Evolutionary conservation across 352 stramenopile genomes (phyloP).

Genomic region (Globisporangium radiosum): DNA sequence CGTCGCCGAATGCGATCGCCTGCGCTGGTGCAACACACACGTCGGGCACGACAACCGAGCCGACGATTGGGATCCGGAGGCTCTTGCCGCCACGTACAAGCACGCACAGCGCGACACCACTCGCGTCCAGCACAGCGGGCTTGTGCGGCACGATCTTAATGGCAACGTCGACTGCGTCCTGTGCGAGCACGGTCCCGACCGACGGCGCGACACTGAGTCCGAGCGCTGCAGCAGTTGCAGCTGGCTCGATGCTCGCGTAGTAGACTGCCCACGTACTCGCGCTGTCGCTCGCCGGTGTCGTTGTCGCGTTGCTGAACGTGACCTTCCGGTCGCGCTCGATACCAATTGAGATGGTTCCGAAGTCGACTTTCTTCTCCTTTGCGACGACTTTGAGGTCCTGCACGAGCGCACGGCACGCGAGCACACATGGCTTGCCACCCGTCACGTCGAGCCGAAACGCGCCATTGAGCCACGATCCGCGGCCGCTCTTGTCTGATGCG

Average conservation of each 20-base stretch:
- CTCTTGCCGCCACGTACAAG: conserved; percentile 71
- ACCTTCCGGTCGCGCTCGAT: conserved; percentile 57
- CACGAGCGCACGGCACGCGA: conserved; percentile 48
- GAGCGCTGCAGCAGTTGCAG: conserved; percentile 21
- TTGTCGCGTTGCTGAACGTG: conserved; percentile 28
- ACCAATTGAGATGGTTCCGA: conserved; percentile 76
- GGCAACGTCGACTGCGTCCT: conserved; percentile 47
- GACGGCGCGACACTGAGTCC: conserved; percentile 38
- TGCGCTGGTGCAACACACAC: conserved; percentile 44
- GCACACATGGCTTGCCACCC: conserved; percentile 33
- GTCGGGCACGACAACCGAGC: conserved; percentile 72
- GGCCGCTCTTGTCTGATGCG: neutral
- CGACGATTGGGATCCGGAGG: conserved; percentile 54
- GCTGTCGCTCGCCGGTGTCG: neutral
- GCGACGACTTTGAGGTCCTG: conserved; percentile 42
- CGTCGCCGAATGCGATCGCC: conserved; percentile 66
- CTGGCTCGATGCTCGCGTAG: conserved; percentile 56
- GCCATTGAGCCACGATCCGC: conserved; percentile 24
- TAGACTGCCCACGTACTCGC: conserved; percentile 19
- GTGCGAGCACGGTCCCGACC: conserved; percentile 31
- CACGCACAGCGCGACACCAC: conserved; percentile 30
- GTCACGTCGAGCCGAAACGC: conserved; percentile 49
- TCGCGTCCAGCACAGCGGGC: conserved; percentile 35
- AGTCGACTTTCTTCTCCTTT: conserved; percentile 77
- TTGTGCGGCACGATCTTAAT: conserved; percentile 54